These are phyloP conservation scores for Cladobotryum protrusum DNA, from an alignment of 2,329 filamentous ascomycete genomes.

Conservation along the genomic window DNA sequence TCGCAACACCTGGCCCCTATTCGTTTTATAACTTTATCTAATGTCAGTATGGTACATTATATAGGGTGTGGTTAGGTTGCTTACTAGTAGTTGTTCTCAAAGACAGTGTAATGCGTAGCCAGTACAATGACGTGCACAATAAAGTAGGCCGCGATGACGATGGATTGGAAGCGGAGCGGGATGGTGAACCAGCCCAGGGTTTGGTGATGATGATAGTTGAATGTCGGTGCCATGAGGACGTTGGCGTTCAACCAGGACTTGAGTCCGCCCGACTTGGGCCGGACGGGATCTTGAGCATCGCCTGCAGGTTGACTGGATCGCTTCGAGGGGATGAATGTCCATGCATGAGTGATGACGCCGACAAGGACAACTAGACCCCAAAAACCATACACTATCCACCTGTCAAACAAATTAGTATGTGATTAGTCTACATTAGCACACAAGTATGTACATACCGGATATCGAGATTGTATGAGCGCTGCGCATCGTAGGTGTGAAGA, in stretches of 20 bases:
- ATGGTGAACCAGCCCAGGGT: conserved; percentile 31
- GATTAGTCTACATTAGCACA: not conserved
- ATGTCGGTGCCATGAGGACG: conserved; percentile 13
- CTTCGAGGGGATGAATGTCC: conserved; percentile 6
- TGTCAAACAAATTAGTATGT: not conserved
- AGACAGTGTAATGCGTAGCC: conserved; percentile 23
- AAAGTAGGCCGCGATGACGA: conserved; percentile 28
- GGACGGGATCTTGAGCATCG: not conserved
- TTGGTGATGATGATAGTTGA: conserved; percentile 14
- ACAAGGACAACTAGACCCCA: conserved; percentile 13
- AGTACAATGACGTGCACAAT: conserved; percentile 26
- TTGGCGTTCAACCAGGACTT: conserved; percentile 11
- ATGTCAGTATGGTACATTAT: not conserved
- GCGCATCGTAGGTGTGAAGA: conserved; percentile 3
- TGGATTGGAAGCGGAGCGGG: conserved; percentile 28
- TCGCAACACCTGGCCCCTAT: conserved; percentile 30
- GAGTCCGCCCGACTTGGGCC: not conserved
- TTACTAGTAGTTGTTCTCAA: conserved; percentile 27
- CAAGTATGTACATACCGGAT: conserved; percentile 5
- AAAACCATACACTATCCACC: conserved; percentile 14
- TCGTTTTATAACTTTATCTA: conserved; percentile 21
- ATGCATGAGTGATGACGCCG: conserved; percentile 10
- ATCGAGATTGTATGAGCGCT: conserved; percentile 8
- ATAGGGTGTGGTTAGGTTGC: conserved; percentile 5
- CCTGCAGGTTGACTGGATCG: conserved; percentile 1